These are phyloP conservation scores for Pisolithus tinctorius DNA, from an alignment of 768 basidiomycete genomes.

Conservation along the genomic window DNA sequence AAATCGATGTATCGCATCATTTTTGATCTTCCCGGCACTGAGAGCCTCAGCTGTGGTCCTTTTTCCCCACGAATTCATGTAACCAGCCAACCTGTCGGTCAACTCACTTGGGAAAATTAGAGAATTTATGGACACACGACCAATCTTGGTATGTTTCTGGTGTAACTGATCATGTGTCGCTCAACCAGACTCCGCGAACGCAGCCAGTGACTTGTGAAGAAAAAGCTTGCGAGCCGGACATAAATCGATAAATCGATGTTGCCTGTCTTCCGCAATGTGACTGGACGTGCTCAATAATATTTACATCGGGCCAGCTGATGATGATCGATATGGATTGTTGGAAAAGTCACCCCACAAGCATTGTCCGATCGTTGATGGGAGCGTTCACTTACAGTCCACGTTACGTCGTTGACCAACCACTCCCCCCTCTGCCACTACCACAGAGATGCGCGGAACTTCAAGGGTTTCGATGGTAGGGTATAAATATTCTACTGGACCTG, in stretches of 20 bases:
- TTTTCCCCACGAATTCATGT: background rate
- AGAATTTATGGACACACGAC: conserved; percentile 6
- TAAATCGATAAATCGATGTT: conserved; percentile 21
- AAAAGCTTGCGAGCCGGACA: conserved; percentile 4
- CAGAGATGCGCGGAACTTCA: background rate
- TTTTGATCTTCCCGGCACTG: conserved; percentile 4
- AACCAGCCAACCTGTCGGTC: background rate
- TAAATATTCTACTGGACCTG: conserved; percentile 13
- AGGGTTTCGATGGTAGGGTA: conserved; percentile 9
- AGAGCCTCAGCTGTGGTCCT: conserved; percentile 10
- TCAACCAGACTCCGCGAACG: conserved; percentile 18
- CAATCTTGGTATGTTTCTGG: conserved; percentile 7
- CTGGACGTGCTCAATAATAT: background rate
- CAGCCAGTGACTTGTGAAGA: no score
- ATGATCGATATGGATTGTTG: conserved; percentile 9
- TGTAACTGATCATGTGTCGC: conserved; percentile 6
- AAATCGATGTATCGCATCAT: conserved; percentile 20
- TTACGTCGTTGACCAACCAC: conserved; percentile 3
- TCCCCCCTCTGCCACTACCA: conserved; percentile 1
- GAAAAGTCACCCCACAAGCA: conserved; percentile 12
- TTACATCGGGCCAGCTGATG: conserved; percentile 1
- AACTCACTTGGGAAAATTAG: conserved; percentile 1
- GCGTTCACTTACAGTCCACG: conserved; percentile 3
- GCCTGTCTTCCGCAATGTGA: conserved; percentile 5
- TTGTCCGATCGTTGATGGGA: conserved; percentile 8